Evolutionary conservation across 495 filamentous ascomycete species (phyloP), one percentile per base, ranked within the genome.

Genomic region (Friedmanniomyces endolithicus): DNA sequence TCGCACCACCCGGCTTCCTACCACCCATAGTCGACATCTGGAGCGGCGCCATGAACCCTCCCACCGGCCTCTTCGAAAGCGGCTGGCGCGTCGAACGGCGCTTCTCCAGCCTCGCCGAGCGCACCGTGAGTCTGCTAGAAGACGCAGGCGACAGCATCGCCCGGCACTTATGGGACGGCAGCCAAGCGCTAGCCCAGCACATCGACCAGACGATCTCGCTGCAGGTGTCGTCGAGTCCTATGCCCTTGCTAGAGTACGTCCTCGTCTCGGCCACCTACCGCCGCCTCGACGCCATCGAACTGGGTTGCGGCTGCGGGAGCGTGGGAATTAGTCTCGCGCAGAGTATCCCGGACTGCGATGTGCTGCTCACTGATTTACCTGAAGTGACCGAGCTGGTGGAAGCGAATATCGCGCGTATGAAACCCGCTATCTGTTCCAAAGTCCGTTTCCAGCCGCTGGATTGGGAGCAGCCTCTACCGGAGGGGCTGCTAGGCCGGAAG

Each of bases 81-180:
- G 73, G 73, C n/a, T 73, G 70, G 31, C 64, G 72, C 44, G 71
- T 85, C 16, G 72, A 79, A 52, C 72, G 80, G 50, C 70, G 78
- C 0, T 72, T 87, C 52, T 58, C 34, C 11, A 34, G 50, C 19
- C 33, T 46, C 6, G 50, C 49, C 17, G 49, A 61, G 27, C 53
- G 59, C 7, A 51, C 57, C 4, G 60, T 79, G 37, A 62, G 56
- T 48, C 78, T 96, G 20, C 85, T 84, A 72, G 92, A 98, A 63
- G 90, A 97, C 56, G 88, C 88, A 1, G 90, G 90, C 7, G 89
- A 97, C 65, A 95, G 87, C 65, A 95, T 98, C 62, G 90, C 90
- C 16, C 77, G 89, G 16, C 92, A 98, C 69, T 80, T 97, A 45
- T 98, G 92, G 92, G 85, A 88, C 66, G 85, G 81, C 46, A 85